Conservation (phyloP, 805 yeast species). For the Metschnikowia borealis region DNA sequence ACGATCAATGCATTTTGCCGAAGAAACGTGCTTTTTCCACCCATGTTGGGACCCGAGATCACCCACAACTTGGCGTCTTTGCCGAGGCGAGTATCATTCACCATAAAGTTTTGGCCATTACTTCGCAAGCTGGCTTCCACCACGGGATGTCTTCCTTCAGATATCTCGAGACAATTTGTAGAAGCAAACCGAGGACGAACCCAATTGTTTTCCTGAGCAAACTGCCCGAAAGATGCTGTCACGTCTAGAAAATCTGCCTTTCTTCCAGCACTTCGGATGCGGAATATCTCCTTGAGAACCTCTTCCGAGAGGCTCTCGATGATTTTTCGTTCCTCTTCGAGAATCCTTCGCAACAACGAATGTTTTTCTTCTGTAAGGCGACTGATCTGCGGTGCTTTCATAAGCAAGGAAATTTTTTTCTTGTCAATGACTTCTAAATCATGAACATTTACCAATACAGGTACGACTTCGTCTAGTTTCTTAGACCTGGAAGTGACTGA, state of each 20-base stretch:
- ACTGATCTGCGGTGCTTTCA: constrained; percentile 50
- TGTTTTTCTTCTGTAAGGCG: constrained; percentile 49
- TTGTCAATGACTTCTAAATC: constrained; percentile 21
- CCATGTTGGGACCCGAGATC: constrained; percentile 43
- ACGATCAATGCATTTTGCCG: constrained; percentile 47
- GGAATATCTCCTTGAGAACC: constrained; percentile 42
- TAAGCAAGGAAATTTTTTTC: constrained; percentile 42
- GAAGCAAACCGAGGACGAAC: constrained; percentile 61
- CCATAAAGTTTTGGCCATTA: constrained; percentile 46
- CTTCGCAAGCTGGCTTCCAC: constrained; percentile 51
- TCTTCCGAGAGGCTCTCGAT: constrained; percentile 45
- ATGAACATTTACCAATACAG: neutral
- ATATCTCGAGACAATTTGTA: constrained; percentile 35
- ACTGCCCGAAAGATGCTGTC: constrained; percentile 62
- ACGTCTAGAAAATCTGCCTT: constrained; percentile 68
- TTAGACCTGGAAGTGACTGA: constrained; percentile 42
- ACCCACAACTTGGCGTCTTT: constrained; percentile 17
- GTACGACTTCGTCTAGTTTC: constrained; percentile 20
- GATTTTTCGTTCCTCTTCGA: constrained; percentile 51
- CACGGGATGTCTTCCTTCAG: constrained; percentile 75
- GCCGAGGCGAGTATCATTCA: constrained; percentile 34
- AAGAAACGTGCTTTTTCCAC: constrained; percentile 51
- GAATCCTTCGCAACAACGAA: constrained; percentile 43
- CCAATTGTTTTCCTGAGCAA: constrained; percentile 66
- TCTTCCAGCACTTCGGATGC: constrained; percentile 48